Evolutionary conservation across 306 rosid species (phyloP).

Genomic region (Coriaria nepalensis): DNA sequence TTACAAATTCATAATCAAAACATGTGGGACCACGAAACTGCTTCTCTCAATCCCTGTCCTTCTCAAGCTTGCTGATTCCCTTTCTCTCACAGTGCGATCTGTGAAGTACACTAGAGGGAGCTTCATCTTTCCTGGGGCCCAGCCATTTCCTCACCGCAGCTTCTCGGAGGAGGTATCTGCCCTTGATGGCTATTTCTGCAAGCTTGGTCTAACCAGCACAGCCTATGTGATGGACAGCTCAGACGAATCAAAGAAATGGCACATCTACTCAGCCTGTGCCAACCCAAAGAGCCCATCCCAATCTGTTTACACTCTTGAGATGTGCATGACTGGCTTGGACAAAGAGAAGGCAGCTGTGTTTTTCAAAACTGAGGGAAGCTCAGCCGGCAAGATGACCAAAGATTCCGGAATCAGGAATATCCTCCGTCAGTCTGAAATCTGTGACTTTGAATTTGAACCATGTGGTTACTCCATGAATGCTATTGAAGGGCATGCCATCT

Average conservation of each 20-base stretch:
- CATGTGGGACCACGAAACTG: conserved; percentile 88
- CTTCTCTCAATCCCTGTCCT: conserved; percentile 72
- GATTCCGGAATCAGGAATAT: conserved; percentile 70
- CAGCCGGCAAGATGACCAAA: conserved; percentile 54
- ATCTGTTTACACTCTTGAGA: conserved; percentile 58
- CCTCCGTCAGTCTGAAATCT: conserved; percentile 65
- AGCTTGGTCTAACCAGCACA: conserved; percentile 52
- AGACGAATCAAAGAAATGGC: conserved; percentile 58
- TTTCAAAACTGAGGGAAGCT: conserved; percentile 30
- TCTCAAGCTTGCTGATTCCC: conserved; percentile 48
- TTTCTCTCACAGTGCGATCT: conserved; percentile 57
- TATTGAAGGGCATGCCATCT: conserved; percentile 64
- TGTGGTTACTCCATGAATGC: conserved; percentile 96
- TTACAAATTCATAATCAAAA: conserved; percentile 69
- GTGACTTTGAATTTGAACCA: conserved; percentile 88
- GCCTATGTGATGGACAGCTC: conserved; percentile 63
- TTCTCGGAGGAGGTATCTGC: conserved; percentile 66
- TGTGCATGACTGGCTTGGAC: conserved; percentile 87
- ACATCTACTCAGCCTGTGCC: conserved; percentile 66
- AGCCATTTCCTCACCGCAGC: conserved; percentile 68
- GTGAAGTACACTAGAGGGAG: conserved; percentile 82
- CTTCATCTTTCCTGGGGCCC: conserved; percentile 80
- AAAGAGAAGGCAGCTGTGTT: conserved; percentile 64
- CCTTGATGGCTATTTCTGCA: conserved; percentile 54
- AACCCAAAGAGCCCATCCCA: conserved; percentile 16